Percentiles rank a stretch among this genome's conserved stretches.
Conservation (phyloP, 2,329 filamentous ascomycete species). For the Alternaria sp. region DNA sequence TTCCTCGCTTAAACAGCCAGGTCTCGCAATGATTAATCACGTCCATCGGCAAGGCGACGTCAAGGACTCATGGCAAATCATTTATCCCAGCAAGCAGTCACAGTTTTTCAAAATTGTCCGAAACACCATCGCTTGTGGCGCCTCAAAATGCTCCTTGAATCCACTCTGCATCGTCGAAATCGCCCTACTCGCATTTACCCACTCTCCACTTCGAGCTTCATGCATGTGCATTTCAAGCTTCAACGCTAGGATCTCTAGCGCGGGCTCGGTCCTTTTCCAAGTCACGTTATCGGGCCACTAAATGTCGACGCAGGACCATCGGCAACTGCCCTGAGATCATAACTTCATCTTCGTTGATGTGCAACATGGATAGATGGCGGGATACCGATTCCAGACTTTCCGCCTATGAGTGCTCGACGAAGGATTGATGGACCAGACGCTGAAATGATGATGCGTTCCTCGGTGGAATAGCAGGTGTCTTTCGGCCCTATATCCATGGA, state of each 20-base stretch:
- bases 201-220: constrained; percentile 8
- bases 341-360: constrained; percentile 1
- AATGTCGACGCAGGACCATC: not conserved
- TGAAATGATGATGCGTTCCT: not conserved
- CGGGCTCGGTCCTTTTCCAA: constrained; percentile 7
- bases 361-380: constrained; percentile 7
- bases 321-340: constrained; percentile 5
- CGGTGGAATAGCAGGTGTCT: not conserved
- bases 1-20: not conserved
- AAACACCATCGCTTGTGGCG: constrained; percentile 7
- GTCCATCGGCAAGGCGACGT: not conserved
- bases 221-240: constrained; percentile 17
- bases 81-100: not conserved
- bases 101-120: not conserved
- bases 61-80: not conserved
- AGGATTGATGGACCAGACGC: not conserved
- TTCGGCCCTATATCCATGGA: constrained; percentile 20
- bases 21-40: not conserved
- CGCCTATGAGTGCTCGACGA: not conserved
- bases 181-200: constrained; percentile 9
- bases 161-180: constrained; percentile 1
- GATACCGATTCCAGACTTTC: constrained; percentile 12
- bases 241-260: constrained; percentile 8
- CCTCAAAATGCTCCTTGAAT: not conserved
- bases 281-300: constrained; percentile 11